Conservation (phyloP, 257 asterid species). For the Plectranthus barbatus region DNA sequence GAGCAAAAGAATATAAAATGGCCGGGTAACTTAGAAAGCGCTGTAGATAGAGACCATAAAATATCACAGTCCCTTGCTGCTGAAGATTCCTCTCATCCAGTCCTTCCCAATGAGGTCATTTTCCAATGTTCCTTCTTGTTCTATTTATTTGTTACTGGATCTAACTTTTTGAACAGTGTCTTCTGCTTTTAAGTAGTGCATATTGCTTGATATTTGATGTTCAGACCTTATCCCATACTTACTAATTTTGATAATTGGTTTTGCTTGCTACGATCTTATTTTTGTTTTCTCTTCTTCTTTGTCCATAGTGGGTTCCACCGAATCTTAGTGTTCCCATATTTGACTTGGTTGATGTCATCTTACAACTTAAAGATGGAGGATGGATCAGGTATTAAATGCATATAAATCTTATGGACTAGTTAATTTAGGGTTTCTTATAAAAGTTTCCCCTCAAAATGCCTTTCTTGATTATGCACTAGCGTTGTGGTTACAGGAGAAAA, state of each 20-base stretch:
- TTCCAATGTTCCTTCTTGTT: background rate
- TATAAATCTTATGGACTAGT: conserved; percentile 14
- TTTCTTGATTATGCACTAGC: conserved; percentile 12
- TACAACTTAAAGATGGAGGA: conserved; percentile 97
- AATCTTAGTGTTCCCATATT: conserved; percentile 71
- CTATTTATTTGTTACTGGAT: background rate
- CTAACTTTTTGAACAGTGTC: background rate
- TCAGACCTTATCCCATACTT: background rate
- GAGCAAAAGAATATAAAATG: conserved; percentile 29
- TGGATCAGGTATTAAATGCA: conserved; percentile 75
- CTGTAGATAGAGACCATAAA: conserved; percentile 29
- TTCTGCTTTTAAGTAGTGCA: conserved; percentile 6
- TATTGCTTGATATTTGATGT: background rate
- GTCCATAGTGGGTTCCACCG: conserved; percentile 89
- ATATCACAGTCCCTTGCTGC: conserved; percentile 34
- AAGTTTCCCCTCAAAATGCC: conserved; percentile 14
- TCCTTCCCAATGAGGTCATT: conserved; percentile 77
- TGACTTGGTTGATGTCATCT: conserved; percentile 80
- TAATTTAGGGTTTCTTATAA: conserved; percentile 9
- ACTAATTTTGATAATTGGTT: background rate
- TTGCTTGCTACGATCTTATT: conserved; percentile 15
- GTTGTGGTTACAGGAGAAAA: conserved; percentile 58
- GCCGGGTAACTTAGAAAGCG: conserved; percentile 28
- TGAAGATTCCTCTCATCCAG: conserved; percentile 37
- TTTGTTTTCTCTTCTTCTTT: conserved; percentile 19